Evolutionary conservation across 2,329 filamentous ascomycete species (phyloP).

Genomic region (Huntiella bhutanensis): DNA sequence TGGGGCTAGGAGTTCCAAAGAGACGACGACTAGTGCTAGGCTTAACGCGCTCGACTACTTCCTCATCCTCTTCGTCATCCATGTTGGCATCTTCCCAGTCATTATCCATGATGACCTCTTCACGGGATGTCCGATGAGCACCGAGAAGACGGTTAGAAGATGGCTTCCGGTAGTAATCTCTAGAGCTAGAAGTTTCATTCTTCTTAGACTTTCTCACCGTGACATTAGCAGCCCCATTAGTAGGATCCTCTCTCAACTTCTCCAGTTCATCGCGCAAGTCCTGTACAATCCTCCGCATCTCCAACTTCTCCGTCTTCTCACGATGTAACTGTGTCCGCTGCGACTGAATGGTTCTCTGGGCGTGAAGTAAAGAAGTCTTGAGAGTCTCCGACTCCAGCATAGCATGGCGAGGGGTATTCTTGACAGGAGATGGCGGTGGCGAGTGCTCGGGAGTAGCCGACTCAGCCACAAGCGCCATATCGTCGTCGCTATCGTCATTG

Average conservation of each 20-base stretch:
- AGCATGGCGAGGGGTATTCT: conserved; percentile 68
- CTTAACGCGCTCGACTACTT: conserved; percentile 1
- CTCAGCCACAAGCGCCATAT: conserved; percentile 45
- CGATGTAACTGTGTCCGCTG: conserved; percentile 87
- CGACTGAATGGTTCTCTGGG: conserved; percentile 90
- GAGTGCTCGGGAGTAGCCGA: conserved; percentile 72
- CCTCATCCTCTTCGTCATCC: conserved; percentile 16
- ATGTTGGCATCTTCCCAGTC: conserved; percentile 68
- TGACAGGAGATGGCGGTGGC: conserved; percentile 75
- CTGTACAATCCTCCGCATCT: conserved; percentile 85
- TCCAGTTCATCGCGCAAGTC: conserved; percentile 86
- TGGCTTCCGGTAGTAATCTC: conserved; percentile 61
- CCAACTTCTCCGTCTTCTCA: conserved; percentile 96
- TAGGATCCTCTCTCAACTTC: conserved; percentile 39
- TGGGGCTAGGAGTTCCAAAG: conserved; percentile 10
- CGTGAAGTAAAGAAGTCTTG: conserved; percentile 83
- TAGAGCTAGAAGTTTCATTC: conserved; percentile 24
- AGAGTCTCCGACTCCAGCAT: conserved; percentile 90
- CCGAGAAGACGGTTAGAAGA: conserved; percentile 48
- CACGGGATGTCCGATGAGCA: conserved; percentile 50
- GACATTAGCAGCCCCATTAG: conserved; percentile 31
- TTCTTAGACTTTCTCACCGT: conserved; percentile 24
- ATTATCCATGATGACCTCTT: conserved; percentile 64
- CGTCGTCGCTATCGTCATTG: conserved; percentile 40
- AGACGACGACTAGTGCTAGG: conserved; percentile 4